Percentiles rank a stretch among this genome's conserved stretches.
Evolutionary conservation across 768 basidiomycete genomes (phyloP).

Genomic region (Tricholoma saponaceum): DNA sequence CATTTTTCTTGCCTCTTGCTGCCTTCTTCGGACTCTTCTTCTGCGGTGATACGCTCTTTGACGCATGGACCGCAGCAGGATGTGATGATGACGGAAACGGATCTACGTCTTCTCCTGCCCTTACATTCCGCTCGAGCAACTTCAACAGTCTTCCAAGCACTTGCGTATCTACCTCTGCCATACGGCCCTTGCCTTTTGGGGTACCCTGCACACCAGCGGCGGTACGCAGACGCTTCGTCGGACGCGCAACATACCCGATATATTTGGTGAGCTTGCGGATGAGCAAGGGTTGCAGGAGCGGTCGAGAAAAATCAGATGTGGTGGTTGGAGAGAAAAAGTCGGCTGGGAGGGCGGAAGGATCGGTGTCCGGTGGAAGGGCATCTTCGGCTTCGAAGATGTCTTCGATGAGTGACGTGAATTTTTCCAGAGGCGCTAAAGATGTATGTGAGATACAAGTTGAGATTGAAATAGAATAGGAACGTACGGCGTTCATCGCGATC

Average conservation of each 20-base stretch:
- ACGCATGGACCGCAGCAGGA: conserved; percentile 9
- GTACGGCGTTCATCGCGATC: conserved; percentile 75
- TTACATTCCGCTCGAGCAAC: conserved; percentile 75
- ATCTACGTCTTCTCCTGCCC: conserved; percentile 69
- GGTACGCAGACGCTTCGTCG: conserved; percentile 60
- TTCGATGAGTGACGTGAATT: conserved; percentile 70
- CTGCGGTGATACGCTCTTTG: conserved; percentile 40
- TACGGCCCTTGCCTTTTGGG: conserved; percentile 47
- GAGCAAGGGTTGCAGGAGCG: conserved; percentile 52
- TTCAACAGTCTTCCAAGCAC: conserved; percentile 66
- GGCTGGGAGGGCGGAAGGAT: conserved; percentile 44
- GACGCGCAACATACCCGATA: conserved; percentile 62
- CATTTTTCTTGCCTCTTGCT: conserved; percentile 33
- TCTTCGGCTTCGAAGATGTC: conserved; percentile 87
- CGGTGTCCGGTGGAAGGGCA: conserved; percentile 52
- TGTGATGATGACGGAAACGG: conserved; percentile 47
- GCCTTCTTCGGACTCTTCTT: conserved; percentile 44
- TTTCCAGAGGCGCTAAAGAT: conserved; percentile 62
- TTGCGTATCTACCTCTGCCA: conserved; percentile 65
- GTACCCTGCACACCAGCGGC: conserved; percentile 38
- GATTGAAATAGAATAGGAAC: conserved; percentile 7
- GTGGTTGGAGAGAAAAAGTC: conserved; percentile 66
- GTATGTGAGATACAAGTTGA: not conserved
- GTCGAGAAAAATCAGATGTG: conserved; percentile 45
- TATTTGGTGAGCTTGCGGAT: conserved; percentile 69